Base-by-base conservation (phyloP, 352 stramenopile genomes). In the Pythium chondricola region DNA sequence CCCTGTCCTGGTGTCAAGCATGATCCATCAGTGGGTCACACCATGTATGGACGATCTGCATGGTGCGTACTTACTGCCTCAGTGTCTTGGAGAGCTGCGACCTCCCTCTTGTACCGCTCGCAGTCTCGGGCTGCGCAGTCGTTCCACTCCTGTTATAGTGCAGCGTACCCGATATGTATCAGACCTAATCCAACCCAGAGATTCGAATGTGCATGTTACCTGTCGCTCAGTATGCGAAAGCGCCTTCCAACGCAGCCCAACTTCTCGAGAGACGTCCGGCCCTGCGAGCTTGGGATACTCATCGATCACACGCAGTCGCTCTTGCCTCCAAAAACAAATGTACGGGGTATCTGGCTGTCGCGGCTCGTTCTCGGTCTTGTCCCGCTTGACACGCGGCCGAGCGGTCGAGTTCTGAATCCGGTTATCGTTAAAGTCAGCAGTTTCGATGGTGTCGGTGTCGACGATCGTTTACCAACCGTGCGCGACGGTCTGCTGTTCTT, bases 261-360 rank as follows among this genome's bases (percentile, higher is more conserved):
- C 67, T 47, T 79, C 65, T 16, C 61, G 71, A 21, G 74, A 83
- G 2, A 85, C 69, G 2, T 68, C 50, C 5, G 59, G 51, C 6
- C 66, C 58, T 21, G 64, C 42, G 41, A 85, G 61, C 2, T 61
- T 48, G 13, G 74, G 71, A 29, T 72, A 65, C 11, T 63, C 53
- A 37, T 48, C 56, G 22, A 85, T 33, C n/a, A 85, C 58, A 16
- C 71, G 54, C 18, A 47, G 53, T 4, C 74, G 61, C 27, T 53
- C 64, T 29, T 61, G 66, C 43, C 74, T 79, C 69, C 69, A 85
- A 44, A 80, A 85, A 52, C 65, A 85, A 41, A 76, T 83, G 40
- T 85, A 85, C 3, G 74, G 69, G 14, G 74, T 82, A 40, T 85
- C 71, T 4, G 71, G 71, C 31, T 73, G 71, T 10, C 70, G 69